Conservation (phyloP, 2,329 filamentous ascomycete species). For the Cercospora sojina region DNA sequence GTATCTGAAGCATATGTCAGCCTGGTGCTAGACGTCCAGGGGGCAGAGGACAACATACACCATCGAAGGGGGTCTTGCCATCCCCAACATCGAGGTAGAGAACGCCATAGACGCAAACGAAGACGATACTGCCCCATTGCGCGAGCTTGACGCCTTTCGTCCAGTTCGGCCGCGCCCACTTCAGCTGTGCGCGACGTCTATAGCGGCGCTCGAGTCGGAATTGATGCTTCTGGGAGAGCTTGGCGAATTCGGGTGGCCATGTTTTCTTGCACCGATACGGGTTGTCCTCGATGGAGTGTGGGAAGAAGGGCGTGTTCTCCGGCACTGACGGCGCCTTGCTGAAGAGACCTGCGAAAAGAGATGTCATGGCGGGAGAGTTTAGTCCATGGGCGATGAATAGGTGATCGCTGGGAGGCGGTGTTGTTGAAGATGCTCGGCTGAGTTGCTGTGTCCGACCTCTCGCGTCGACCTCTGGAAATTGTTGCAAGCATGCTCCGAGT, state of each 20-base stretch:
- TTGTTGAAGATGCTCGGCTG: neutral
- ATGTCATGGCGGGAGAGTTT: conserved; percentile 21
- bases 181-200: conserved; percentile 65
- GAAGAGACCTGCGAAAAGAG: conserved; percentile 31
- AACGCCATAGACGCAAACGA: conserved; percentile 57
- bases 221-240: conserved; percentile 69
- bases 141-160: conserved; percentile 63
- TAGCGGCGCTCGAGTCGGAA: conserved; percentile 77
- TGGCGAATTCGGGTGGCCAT: conserved; percentile 75
- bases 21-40: conserved; percentile 47
- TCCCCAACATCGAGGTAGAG: conserved; percentile 57
- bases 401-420: neutral
- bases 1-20: conserved; percentile 10
- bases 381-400: neutral
- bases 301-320: conserved; percentile 28
- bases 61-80: conserved; percentile 52
- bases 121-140: conserved; percentile 61
- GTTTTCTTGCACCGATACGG: conserved; percentile 66
- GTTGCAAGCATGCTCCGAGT: neutral
- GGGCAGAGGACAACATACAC: conserved; percentile 66
- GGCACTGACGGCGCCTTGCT: conserved; percentile 26
- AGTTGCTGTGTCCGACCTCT: neutral
- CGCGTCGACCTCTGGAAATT: neutral
- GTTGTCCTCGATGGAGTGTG: conserved; percentile 50
- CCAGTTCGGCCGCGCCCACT: conserved; percentile 63